Evolutionary conservation across 2,329 filamentous ascomycete species (phyloP), one percentile per base, ranked within the genome.

Genomic region (Fusarium camptoceras): DNA sequence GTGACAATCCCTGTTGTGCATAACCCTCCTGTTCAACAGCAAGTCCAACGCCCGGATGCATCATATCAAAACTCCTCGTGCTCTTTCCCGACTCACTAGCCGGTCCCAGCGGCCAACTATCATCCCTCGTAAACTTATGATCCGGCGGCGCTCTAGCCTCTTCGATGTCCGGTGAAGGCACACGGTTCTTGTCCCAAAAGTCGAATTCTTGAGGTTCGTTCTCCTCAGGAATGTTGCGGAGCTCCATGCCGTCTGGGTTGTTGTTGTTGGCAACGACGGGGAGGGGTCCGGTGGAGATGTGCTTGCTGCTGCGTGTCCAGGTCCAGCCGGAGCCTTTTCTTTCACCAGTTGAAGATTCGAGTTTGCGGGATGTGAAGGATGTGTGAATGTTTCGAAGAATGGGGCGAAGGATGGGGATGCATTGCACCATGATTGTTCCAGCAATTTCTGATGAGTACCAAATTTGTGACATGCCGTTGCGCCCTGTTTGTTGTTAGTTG

Each of bases 381-480:
- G 67, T 73, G 59, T 74, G 73, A 3, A 76, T 67, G 34, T 73
- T 73, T 47, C 68, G 66, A 8, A 87, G 66, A 22, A 87, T 79
- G 0, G 84, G 83, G 12, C 85, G 81, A 10, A 87, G 71, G 18
- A 87, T 82, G 4, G 85, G 85, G 5, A 87, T 83, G 63, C 83
- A 87, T 68, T 86, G 85, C 6, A 86, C 85, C 44, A 87, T 86
- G 67, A 87, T 85, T 27, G 85, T 87, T 55, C 85, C 84, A 11
- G 83, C 80, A 55, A 86, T 78, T 74, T 87, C 85, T 18, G 84
- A 84, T 0, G 83, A 85, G 74, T 85, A 82, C 74, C 74, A 76
- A 31, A 76, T 22, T 49, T 76, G 74, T 1, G 74, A 76, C 59
- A 76, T 53, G 14, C 71, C 74, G 15, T 76, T 76, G 16, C 74